A percentile compares a stretch with the other conserved stretches of the same genome.
These are phyloP conservation scores for Trametes elegans DNA, from an alignment of 768 basidiomycete genomes.

Conservation along the genomic window DNA sequence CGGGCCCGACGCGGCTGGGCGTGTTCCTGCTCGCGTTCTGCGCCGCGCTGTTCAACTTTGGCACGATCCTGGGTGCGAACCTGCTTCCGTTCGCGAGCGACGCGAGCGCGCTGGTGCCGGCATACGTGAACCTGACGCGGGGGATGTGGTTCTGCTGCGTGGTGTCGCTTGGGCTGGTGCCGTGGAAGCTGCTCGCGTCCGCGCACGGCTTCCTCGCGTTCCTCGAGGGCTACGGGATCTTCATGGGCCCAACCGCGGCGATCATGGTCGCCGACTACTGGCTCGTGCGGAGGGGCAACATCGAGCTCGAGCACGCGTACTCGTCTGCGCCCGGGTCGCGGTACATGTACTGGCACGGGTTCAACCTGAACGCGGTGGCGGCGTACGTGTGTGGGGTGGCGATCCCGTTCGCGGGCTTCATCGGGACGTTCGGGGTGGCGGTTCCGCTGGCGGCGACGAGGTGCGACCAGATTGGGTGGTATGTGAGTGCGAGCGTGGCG, in stretches of 20 bases:
- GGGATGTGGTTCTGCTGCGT: slow-evolving; percentile 25
- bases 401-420: slow-evolving; percentile 19
- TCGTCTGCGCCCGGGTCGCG: slow-evolving; percentile 6
- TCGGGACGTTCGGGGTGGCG: slow-evolving; percentile 19
- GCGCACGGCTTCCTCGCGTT: slow-evolving; percentile 21
- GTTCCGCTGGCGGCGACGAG: slow-evolving; percentile 13
- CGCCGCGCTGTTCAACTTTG: slow-evolving; percentile 21
- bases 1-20: slow-evolving; percentile 13
- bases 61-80: slow-evolving; percentile 20
- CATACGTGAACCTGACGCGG: slow-evolving; percentile 21
- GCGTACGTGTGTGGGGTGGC: slow-evolving; percentile 21
- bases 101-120: slow-evolving; percentile 18
- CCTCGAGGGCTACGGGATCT: slow-evolving; percentile 22
- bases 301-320: slow-evolving; percentile 16
- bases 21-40: slow-evolving; percentile 22
- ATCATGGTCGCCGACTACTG: slow-evolving; percentile 24
- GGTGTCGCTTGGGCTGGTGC: slow-evolving; percentile 19
- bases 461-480: slow-evolving; percentile 20
- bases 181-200: slow-evolving; percentile 24
- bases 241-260: slow-evolving; percentile 22
- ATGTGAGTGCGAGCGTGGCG: slow-evolving; percentile 15
- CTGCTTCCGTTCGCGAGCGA: slow-evolving; percentile 22
- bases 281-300: slow-evolving; percentile 20
- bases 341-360: slow-evolving; percentile 23
- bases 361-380: slow-evolving; percentile 17